Base-by-base conservation (phyloP, 768 basidiomycete species). In the Tulasnella sp. region DNA sequence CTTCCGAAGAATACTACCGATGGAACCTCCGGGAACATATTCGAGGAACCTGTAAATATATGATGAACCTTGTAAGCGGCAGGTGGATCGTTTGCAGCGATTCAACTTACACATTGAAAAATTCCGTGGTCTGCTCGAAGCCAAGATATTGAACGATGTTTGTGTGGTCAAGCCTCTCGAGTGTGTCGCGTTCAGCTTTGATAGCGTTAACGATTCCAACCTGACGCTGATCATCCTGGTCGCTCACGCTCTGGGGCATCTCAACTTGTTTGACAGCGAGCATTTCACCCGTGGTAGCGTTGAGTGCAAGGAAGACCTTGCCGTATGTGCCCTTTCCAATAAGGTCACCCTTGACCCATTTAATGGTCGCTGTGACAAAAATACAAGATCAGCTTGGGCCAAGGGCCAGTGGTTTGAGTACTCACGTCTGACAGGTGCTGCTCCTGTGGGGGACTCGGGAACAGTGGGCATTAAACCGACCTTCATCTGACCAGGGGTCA, bases 251-350 rank as follows among this genome's bases (percentile, higher is more conserved):
- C 52, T 83, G 82, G 1, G 96, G 95, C 60, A 94, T 80, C 70
- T 98, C 96, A 49, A 99, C 96, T 72, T 98, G 96, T 73, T 99
- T 99, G 64, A 99, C 96, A 17, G 96, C 96, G 67, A 98, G 93
- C 90, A 97, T 95, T 73, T 98, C 94, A 60, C 93, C 93, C 0
- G 93, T 95, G 2, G 90, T 93, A 30, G 89, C 91, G 69, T 98
- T 98, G 61, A 98, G 76, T 17, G 91, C 96, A 56, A 98, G 81
- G 68, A 97, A 99, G 27, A 99, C 96, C 44, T 88, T 83, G 11
- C 96, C 96, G 67, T 94, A 99, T 11, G 93, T 94, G 24, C 96
- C 96, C 68, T 89, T 91, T 30, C 96, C 96, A 63, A 99, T 97
- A 38, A 98, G 78, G 72, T 97, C 93, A 54, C 96, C 96, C 66